phyloP scores from a whole-genome alignment of 352 stramenopile species.

The Globisporangium cederbergense region DNA sequence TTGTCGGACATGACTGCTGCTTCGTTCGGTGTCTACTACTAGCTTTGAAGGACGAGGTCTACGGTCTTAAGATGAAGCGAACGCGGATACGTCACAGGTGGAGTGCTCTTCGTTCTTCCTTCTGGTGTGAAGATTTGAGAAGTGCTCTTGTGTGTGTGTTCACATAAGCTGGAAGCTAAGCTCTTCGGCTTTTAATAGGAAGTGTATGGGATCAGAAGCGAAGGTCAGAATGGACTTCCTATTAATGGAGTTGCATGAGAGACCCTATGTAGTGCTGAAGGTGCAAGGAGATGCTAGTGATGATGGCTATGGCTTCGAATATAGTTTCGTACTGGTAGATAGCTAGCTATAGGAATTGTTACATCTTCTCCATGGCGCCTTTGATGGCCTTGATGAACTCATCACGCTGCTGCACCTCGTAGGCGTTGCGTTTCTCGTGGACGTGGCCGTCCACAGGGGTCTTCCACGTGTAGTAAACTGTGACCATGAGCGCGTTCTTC shows the following conservation, averaged over 20 bases:
- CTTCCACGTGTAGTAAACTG: constrained; percentile 85
- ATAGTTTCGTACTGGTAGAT: background rate
- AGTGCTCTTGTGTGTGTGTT: background rate
- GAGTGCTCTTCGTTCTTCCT: background rate
- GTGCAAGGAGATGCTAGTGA: no score
- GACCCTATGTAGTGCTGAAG: no score
- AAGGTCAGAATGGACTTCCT: background rate
- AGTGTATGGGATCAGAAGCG: background rate
- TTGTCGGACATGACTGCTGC: constrained; percentile 54
- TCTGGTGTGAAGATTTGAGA: background rate
- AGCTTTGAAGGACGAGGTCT: no score
- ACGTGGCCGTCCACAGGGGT: constrained; percentile 25
- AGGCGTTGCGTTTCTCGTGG: constrained; percentile 66
- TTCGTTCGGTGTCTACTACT: background rate
- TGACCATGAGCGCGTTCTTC: constrained; percentile 88
- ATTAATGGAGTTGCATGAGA: constrained; percentile 4
- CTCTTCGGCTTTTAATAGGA: background rate
- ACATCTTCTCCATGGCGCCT: constrained; percentile 79
- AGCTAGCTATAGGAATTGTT: background rate
- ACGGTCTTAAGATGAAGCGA: background rate
- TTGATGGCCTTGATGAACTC: constrained; percentile 86
- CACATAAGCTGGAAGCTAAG: no score
- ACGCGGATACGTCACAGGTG: background rate
- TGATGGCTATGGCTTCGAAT: background rate
- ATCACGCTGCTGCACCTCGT: constrained; percentile 85